Base-by-base conservation (phyloP, 352 stramenopile genomes). In the Globisporangium paroecandrum region DNA sequence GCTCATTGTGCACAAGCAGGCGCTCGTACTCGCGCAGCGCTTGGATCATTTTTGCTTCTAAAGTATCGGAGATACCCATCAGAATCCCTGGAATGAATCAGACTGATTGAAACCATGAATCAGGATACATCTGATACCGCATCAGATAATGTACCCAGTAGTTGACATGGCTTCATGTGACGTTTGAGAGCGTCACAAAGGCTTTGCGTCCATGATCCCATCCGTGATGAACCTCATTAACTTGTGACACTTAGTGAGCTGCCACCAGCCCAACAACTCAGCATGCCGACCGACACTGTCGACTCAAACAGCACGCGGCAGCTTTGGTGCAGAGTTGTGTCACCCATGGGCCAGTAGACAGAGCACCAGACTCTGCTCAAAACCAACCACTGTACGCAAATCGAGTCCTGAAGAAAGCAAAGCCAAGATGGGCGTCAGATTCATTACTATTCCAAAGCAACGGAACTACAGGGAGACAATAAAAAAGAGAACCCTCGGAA, bases 21-120 rank as follows among this genome's bases (percentile, higher is more conserved):
- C 58, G 68, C 75, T 89, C 80, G 58, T 82, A 89, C 54, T 80
- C 68, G 15, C 63, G 70, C 57, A 79, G 36, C 22, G 71, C 47
- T 25, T 62, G 55, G 38, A 18, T 46, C 38, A 46, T 46, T 46
- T 46, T 25, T 58, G 54, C 8, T 8, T 10, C 8, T 20, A 20
- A 43, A 20, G 4, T 15, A 4, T 0, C 18, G 12, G 38, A 46
- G 13, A 20, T 46, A 10, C 38, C 13, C 18, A 7, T 20, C 12
- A 38, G 38, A 46, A 46, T 20, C 38, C 38, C 5, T 46, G 5
- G 13, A 18, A 46, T 46, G 38, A 18, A 46, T 46, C 38, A 46
- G 38, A 46, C 38, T 46, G 32, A 38, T 38, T 10, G 32, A 38
- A 12, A 38, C 32, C 32, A 10, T 9, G 32, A 38, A 38, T 38